Percentiles rank a stretch among this genome's conserved stretches.
phyloP scores from a whole-genome alignment of 768 basidiomycete genomes.

The Pisolithus albus region DNA sequence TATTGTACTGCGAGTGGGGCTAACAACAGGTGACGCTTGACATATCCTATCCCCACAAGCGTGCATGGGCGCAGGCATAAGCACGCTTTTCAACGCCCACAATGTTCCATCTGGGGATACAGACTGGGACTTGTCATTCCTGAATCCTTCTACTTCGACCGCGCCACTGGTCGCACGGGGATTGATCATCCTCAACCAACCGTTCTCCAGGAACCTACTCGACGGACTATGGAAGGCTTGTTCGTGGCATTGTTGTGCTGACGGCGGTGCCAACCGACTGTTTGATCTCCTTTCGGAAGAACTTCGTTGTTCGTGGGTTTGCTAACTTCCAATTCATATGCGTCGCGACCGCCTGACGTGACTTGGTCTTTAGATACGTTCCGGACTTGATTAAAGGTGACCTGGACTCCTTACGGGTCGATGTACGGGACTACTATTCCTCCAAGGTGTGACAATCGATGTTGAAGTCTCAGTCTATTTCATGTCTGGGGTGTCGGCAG shows the following conservation, averaged over 20 bases:
- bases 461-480: background rate
- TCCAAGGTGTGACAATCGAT: conserved; percentile 37
- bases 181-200: conserved; percentile 88
- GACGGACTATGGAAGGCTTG: conserved; percentile 49
- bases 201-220: conserved; percentile 63
- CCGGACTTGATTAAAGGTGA: conserved; percentile 93
- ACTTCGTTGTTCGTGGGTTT: conserved; percentile 8
- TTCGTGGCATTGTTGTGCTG: conserved; percentile 64
- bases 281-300: conserved; percentile 41
- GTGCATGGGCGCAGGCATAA: conserved; percentile 1
- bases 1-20: too few species aligned
- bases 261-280: conserved; percentile 84
- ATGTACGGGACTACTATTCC: conserved; percentile 67
- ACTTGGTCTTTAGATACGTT: conserved; percentile 42
- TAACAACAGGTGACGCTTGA: too few species aligned
- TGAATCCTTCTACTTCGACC: conserved; percentile 11
- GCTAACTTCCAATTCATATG: background rate
- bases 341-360: background rate
- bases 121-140: conserved; percentile 22
- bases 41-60: too few species aligned
- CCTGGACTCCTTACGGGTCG: conserved; percentile 76
- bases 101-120: background rate
- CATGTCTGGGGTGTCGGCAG: conserved; percentile 31
- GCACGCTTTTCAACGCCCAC: background rate
- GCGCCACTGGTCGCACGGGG: conserved; percentile 30